These are phyloP conservation scores for Ophiosphaerella korrae DNA, from an alignment of 2,329 filamentous ascomycete genomes.

Conservation along the genomic window DNA sequence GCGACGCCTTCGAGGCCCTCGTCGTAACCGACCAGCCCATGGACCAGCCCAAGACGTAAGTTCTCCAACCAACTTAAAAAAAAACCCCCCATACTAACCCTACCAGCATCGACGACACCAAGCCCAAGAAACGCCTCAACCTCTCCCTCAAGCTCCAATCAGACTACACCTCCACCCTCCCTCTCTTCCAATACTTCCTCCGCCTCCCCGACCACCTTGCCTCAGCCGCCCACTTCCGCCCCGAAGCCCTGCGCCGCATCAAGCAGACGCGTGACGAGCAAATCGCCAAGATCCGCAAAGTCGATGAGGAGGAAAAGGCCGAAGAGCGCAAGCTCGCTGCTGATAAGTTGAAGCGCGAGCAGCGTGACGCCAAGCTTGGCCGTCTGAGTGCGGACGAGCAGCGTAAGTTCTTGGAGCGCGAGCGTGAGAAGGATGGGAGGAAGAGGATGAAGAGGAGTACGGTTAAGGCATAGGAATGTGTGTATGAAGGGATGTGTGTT, in stretches of 20 bases:
- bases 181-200: constrained; percentile 81
- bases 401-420: constrained; percentile 71
- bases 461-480: constrained; percentile 48
- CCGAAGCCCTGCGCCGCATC: constrained; percentile 85
- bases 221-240: constrained; percentile 79
- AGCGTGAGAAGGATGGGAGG: constrained; percentile 82
- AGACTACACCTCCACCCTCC: constrained; percentile 64
- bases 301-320: constrained; percentile 72
- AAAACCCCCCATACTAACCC: constrained; percentile 7
- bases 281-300: constrained; percentile 77
- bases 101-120: constrained; percentile 77
- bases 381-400: constrained; percentile 66
- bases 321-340: constrained; percentile 61
- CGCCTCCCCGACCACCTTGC: constrained; percentile 84
- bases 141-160: constrained; percentile 73
- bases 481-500: constrained; percentile 19
- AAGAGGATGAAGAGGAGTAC: constrained; percentile 68
- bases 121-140: constrained; percentile 83
- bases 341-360: constrained; percentile 76
- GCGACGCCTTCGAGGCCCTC: constrained; percentile 77
- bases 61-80: constrained; percentile 25
- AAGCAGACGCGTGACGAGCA: constrained; percentile 79
- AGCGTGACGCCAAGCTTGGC: constrained; percentile 73
- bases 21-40: constrained; percentile 88
- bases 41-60: constrained; percentile 84